Evolutionary conservation across 768 basidiomycete species (phyloP).

Genomic region (Phanerochaete carnosa): DNA sequence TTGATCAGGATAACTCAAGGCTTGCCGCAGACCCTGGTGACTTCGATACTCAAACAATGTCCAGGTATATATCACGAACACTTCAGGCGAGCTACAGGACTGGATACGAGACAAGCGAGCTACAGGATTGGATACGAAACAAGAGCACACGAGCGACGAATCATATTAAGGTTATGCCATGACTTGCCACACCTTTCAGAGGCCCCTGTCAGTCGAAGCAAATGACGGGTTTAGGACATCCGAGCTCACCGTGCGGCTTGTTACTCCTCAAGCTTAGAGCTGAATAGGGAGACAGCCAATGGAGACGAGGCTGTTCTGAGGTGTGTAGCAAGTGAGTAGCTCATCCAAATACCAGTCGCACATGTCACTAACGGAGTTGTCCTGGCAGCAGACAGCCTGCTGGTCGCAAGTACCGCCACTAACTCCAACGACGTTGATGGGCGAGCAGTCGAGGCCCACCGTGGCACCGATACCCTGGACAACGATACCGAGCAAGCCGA

Average conservation of each 20-base stretch:
- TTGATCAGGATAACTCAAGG: no score
- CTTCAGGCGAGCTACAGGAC: not conserved
- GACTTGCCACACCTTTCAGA: no score
- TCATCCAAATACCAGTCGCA: not conserved
- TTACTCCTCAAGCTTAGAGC: not conserved
- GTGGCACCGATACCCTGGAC: slow-evolving; percentile 12
- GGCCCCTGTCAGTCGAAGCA: not conserved
- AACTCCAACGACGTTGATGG: slow-evolving; percentile 18
- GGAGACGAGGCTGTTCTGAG: slow-evolving; percentile 18
- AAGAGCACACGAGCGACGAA: not conserved
- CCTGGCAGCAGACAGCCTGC: slow-evolving; percentile 20
- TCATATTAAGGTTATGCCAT: not conserved
- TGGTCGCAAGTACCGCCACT: slow-evolving; percentile 10
- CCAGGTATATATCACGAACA: not conserved
- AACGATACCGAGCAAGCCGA: slow-evolving; percentile 19
- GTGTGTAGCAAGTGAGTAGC: not conserved
- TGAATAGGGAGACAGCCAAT: slow-evolving; percentile 19
- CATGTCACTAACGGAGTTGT: slow-evolving; percentile 19
- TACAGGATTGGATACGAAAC: not conserved
- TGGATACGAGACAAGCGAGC: not conserved
- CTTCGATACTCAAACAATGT: not conserved
- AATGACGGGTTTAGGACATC: not conserved
- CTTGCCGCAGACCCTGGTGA: no score
- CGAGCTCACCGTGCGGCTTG: not conserved
- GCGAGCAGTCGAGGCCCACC: slow-evolving; percentile 20